phyloP scores from a whole-genome alignment of 2,329 filamentous ascomycete species.

The Hypocreales sp. region DNA sequence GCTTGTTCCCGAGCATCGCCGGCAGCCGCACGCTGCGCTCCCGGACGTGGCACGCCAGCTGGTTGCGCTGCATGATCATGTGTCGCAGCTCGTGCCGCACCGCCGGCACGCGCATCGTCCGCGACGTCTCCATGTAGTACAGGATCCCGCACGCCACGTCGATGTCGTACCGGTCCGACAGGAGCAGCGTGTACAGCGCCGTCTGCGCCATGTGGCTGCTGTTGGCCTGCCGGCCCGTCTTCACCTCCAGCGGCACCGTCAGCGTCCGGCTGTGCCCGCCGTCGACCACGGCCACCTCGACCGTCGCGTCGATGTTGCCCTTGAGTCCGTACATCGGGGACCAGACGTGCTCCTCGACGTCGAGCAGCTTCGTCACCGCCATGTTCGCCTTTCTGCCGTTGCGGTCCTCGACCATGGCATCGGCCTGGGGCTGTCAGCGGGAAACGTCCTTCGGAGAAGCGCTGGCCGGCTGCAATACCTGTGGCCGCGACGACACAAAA shows the following conservation, averaged over 20 bases:
- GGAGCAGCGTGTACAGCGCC: slow-evolving; percentile 77
- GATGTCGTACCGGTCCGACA: slow-evolving; percentile 91
- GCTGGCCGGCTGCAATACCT: too few relatives aligned
- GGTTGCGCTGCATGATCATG: slow-evolving; percentile 93
- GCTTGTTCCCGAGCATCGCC: slow-evolving; percentile 68
- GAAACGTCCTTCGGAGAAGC: too few relatives aligned
- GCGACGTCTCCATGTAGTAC: slow-evolving; percentile 88
- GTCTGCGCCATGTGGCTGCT: slow-evolving; percentile 84
- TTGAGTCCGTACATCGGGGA: slow-evolving; percentile 95
- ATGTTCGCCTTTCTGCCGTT: slow-evolving; percentile 63
- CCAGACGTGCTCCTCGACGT: slow-evolving; percentile 97
- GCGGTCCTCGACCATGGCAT: slow-evolving; percentile 64
- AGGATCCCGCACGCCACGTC: slow-evolving; percentile 80
- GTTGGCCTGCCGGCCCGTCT: slow-evolving; percentile 77
- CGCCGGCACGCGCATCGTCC: slow-evolving; percentile 71
- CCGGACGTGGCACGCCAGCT: slow-evolving; percentile 70
- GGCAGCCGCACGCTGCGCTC: slow-evolving; percentile 68
- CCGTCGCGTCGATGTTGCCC: slow-evolving; percentile 93
- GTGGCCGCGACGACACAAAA: slow-evolving; percentile 61
- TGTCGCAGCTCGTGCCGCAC: slow-evolving; percentile 80
- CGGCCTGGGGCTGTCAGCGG: slow-evolving; percentile 28
- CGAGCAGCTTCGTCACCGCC: slow-evolving; percentile 84
- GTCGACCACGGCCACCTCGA: slow-evolving; percentile 72
- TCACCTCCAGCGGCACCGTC: slow-evolving; percentile 87
- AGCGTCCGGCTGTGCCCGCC: slow-evolving; percentile 50